Evolutionary conservation across 495 filamentous ascomycete species (phyloP).

Genomic region (Tetracladium marchalianum): DNA sequence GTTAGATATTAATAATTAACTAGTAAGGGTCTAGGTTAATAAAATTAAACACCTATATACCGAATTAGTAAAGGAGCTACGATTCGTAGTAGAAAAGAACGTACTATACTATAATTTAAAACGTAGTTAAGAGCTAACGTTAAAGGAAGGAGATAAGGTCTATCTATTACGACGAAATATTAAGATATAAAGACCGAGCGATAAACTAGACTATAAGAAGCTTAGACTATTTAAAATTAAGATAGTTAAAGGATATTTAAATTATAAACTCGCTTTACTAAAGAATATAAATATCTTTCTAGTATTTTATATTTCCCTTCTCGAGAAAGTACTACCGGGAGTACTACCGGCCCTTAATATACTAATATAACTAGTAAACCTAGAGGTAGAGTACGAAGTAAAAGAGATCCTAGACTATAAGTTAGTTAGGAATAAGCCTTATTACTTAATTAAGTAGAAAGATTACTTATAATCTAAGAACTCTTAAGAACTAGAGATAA

Average conservation of each 20-base stretch:
- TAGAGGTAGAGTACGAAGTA: not conserved
- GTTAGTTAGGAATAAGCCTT: too few relatives aligned
- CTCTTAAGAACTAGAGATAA: not conserved
- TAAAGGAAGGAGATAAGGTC: conserved; percentile 21
- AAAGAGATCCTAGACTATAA: conserved; percentile 1
- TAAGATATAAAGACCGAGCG: conserved; percentile 17
- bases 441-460: too few relatives aligned
- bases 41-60: conserved; percentile 6
- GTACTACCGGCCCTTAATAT: conserved; percentile 1
- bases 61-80: conserved; percentile 12
- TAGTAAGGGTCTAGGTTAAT: conserved; percentile 3
- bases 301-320: conserved; percentile 5
- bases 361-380: conserved; percentile 1
- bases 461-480: conserved; percentile 1
- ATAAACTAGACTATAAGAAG: conserved; percentile 20
- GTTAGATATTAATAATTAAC: not conserved
- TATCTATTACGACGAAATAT: conserved; percentile 21
- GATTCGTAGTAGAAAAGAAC: conserved; percentile 10
- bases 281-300: conserved; percentile 5
- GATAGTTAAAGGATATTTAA: not conserved
- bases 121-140: conserved; percentile 1
- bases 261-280: conserved; percentile 5
- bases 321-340: conserved; percentile 1
- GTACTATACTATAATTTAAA: conserved; percentile 11
- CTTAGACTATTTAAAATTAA: conserved; percentile 11